These are phyloP conservation scores for Hymenoscyphus occultus DNA, from an alignment of 2,329 filamentous ascomycete genomes.

Conservation along the genomic window DNA sequence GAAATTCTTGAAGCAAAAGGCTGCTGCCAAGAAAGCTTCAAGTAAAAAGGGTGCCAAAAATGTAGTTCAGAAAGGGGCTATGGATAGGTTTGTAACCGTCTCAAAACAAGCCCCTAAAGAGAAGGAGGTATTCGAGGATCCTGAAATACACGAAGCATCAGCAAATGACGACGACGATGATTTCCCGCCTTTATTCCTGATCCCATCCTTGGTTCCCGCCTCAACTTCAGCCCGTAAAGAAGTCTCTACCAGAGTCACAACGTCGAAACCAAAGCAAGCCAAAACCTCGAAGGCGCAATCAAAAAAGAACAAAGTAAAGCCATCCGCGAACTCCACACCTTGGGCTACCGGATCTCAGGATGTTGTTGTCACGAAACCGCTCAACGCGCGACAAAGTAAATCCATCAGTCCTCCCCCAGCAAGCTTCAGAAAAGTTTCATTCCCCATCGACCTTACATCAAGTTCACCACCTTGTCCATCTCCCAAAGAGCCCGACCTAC, in stretches of 20 bases:
- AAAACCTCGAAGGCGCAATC: conserved; percentile 7
- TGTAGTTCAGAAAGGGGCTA: conserved; percentile 33
- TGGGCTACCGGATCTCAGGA: conserved; percentile 12
- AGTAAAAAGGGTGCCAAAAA: conserved; percentile 28
- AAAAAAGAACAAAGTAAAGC: conserved; percentile 11
- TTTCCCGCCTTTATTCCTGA: conserved; percentile 24
- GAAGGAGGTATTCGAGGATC: background rate
- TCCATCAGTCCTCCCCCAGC: conserved; percentile 2
- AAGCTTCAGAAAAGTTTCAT: conserved; percentile 14
- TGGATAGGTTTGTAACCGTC: conserved; percentile 38
- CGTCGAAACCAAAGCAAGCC: background rate
- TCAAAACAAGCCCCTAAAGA: conserved; percentile 13
- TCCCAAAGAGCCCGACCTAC: background rate
- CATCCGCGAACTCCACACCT: conserved; percentile 10
- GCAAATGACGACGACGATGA: conserved; percentile 14
- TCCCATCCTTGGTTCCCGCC: conserved; percentile 18
- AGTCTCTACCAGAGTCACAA: background rate
- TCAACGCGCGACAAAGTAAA: conserved; percentile 10
- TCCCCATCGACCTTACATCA: conserved; percentile 12
- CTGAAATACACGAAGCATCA: conserved; percentile 12
- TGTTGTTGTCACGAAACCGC: conserved; percentile 14
- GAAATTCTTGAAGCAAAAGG: conserved; percentile 26
- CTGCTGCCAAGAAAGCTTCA: conserved; percentile 27
- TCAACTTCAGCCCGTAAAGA: background rate
- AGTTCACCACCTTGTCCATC: conserved; percentile 1